phyloP scores from a whole-genome alignment of 495 filamentous ascomycete species.

The Aspergillus ostianus region DNA sequence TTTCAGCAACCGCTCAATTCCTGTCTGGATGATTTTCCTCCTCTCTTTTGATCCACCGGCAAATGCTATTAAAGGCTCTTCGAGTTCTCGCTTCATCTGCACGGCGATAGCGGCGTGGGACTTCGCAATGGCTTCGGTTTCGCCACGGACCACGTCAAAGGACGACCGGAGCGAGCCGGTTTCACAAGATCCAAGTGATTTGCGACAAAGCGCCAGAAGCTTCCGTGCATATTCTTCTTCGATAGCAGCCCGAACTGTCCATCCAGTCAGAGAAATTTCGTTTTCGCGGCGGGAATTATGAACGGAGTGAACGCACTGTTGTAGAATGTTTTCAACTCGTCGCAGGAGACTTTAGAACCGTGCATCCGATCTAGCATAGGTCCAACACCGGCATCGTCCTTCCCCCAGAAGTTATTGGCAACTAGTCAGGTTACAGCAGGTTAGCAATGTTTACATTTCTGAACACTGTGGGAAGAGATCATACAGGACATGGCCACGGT shows the following conservation, averaged over 20 bases:
- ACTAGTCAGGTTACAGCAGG: conserved; percentile 50
- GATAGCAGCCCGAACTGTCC: conserved; percentile 78
- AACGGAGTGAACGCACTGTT: conserved; percentile 50
- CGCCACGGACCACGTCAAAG: conserved; percentile 80
- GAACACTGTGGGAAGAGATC: conserved; percentile 10
- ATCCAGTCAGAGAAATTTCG: conserved; percentile 9
- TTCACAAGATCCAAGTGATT: conserved; percentile 87
- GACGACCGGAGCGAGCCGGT: conserved; percentile 78
- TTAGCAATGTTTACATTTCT: conserved; percentile 14
- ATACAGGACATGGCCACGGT: conserved; percentile 64
- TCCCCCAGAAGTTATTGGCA: conserved; percentile 99
- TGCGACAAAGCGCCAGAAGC: conserved; percentile 78
- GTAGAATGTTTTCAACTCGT: conserved; percentile 93
- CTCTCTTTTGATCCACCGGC: conserved; percentile 92
- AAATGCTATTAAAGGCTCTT: conserved; percentile 90
- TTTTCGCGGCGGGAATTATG: neutral
- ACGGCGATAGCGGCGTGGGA: conserved; percentile 82
- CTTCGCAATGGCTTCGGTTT: conserved; percentile 94
- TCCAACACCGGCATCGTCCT: conserved; percentile 92
- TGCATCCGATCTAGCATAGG: conserved; percentile 97
- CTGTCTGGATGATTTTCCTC: conserved; percentile 90
- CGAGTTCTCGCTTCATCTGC: conserved; percentile 97
- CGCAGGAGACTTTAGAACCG: conserved; percentile 89
- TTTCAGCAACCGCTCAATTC: conserved; percentile 91
- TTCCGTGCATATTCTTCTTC: conserved; percentile 99